Conservation (phyloP, 176 grass and related monocot species). For the Juncus inflexus region DNA sequence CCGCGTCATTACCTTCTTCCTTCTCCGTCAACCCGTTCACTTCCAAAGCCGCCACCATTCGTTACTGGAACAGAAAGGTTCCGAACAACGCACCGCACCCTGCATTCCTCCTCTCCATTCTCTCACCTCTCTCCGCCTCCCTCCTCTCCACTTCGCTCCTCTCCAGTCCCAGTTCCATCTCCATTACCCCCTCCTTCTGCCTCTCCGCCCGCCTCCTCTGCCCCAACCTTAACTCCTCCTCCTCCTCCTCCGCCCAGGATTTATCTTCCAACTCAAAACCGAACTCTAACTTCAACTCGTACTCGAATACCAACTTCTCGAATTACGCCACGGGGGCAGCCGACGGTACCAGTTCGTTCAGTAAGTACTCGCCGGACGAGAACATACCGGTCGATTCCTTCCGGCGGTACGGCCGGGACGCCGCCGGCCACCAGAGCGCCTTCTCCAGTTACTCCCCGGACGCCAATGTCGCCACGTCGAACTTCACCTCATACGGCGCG, state of each 20-base stretch:
- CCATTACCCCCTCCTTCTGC: constrained; percentile 48
- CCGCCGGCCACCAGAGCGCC: constrained; percentile 25
- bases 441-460: constrained; percentile 55
- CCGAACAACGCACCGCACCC: constrained; percentile 86
- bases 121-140: constrained; percentile 57
- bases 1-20: constrained; percentile 1
- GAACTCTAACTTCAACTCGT: constrained; percentile 33
- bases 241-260: neutral
- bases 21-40: constrained; percentile 76
- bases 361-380: constrained; percentile 42
- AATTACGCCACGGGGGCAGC: constrained; percentile 46
- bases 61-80: constrained; percentile 81
- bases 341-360: constrained; percentile 40
- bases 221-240: constrained; percentile 20
- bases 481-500: constrained; percentile 73
- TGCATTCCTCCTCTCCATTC: constrained; percentile 59
- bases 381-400: constrained; percentile 61
- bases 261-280: neutral
- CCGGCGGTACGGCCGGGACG: constrained; percentile 57
- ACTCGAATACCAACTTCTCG: constrained; percentile 56
- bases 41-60: constrained; percentile 62
- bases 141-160: constrained; percentile 22
- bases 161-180: constrained; percentile 25
- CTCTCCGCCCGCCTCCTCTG: constrained; percentile 56
- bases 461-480: constrained; percentile 63